These are phyloP conservation scores for Pezicula radicicola DNA, from an alignment of 2,329 filamentous ascomycete species.

Conservation along the genomic window DNA sequence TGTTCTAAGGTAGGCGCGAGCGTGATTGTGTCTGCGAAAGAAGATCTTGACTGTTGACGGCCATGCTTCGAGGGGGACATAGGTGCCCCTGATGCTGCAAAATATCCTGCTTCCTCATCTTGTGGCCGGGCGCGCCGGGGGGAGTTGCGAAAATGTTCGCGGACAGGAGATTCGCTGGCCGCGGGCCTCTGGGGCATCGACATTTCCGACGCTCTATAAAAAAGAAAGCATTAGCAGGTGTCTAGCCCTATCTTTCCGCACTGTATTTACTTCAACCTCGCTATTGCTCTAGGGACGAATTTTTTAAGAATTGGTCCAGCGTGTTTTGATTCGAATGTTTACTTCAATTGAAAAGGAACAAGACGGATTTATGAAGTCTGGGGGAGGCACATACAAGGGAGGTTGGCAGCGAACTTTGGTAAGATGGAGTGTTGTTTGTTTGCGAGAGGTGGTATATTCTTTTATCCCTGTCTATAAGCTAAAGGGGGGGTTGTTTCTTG, in stretches of 20 bases:
- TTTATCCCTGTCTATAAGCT: conserved; percentile 18
- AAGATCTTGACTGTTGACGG: conserved; percentile 55
- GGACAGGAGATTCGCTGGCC: conserved; percentile 52
- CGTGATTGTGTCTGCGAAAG: conserved; percentile 50
- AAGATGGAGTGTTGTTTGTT: conserved; percentile 11
- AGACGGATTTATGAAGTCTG: not conserved
- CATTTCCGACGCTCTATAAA: conserved; percentile 38
- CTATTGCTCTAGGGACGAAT: not conserved
- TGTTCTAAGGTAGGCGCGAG: conserved; percentile 50
- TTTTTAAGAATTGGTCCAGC: no score
- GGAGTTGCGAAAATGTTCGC: conserved; percentile 67
- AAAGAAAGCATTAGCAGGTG: conserved; percentile 9
- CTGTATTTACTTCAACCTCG: conserved; percentile 11
- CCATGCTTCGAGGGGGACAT: conserved; percentile 33
- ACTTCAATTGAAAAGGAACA: not conserved
- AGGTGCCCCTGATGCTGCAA: conserved; percentile 7
- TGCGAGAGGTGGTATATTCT: conserved; percentile 7
- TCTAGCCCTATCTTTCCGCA: conserved; percentile 2
- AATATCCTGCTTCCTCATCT: conserved; percentile 65
- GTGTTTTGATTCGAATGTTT: no score
- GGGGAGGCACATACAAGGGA: conserved; percentile 20
- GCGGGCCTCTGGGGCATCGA: conserved; percentile 48
- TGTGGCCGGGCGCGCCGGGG: conserved; percentile 61
- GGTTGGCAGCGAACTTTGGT: conserved; percentile 12
- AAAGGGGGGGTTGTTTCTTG: conserved; percentile 24